Percentiles rank a stretch among this genome's conserved stretches.
These are phyloP conservation scores for Fusarium miscanthi DNA, from an alignment of 2,329 filamentous ascomycete species.

Conservation along the genomic window DNA sequence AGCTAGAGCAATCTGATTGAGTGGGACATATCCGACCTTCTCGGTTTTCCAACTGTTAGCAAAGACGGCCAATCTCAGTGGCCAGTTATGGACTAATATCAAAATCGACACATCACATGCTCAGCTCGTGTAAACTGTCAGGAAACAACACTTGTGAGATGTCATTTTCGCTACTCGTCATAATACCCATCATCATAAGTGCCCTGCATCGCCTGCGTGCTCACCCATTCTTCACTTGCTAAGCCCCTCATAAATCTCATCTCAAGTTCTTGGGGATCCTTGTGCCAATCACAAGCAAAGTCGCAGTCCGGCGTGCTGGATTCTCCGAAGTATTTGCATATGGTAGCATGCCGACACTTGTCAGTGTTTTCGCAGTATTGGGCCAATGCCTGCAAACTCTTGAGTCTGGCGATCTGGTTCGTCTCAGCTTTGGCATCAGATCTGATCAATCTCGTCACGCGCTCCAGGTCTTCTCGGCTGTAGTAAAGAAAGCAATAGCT, in stretches of 20 bases:
- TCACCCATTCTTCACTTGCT: conserved; percentile 71
- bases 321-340: conserved; percentile 84
- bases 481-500: conserved; percentile 92
- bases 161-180: conserved; percentile 53
- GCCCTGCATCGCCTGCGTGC: conserved; percentile 70
- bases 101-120: not conserved
- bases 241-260: conserved; percentile 66
- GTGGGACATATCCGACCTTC: conserved; percentile 43
- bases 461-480: conserved; percentile 84
- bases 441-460: conserved; percentile 69
- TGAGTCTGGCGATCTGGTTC: conserved; percentile 63
- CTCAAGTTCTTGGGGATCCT: conserved; percentile 70
- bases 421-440: conserved; percentile 56
- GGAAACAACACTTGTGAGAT: not conserved
- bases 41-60: conserved; percentile 32
- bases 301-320: conserved; percentile 68
- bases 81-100: conserved; percentile 19
- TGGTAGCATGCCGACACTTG: conserved; percentile 78
- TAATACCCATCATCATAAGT: conserved; percentile 67
- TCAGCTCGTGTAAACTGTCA: not conserved
- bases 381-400: conserved; percentile 76
- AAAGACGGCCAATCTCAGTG: conserved; percentile 17
- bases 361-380: conserved; percentile 83
- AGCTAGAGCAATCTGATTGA: conserved; percentile 39
- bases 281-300: conserved; percentile 83